A percentile compares a stretch with the other conserved stretches of the same genome.
Conservation (phyloP, 768 basidiomycete species). For the Collybia nuda region DNA sequence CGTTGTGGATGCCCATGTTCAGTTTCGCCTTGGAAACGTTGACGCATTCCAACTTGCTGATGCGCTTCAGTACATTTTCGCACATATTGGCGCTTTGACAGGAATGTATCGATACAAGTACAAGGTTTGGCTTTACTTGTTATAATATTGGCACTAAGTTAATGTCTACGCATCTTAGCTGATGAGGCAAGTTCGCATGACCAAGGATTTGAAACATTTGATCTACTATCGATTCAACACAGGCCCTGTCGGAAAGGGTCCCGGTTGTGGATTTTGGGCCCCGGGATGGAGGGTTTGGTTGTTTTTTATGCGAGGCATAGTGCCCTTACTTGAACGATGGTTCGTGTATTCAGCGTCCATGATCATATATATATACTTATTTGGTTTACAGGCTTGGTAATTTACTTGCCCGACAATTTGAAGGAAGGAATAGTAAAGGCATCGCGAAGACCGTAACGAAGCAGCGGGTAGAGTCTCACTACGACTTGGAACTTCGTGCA, state of each 20-base stretch:
- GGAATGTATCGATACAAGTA: slow-evolving; percentile 99
- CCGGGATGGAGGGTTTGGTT: slow-evolving; percentile 99
- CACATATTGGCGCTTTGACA: slow-evolving; percentile 95
- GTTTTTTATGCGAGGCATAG: slow-evolving; percentile 99
- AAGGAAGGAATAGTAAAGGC: slow-evolving; percentile 95
- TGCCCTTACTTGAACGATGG: slow-evolving; percentile 96
- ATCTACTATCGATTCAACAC: slow-evolving; percentile 99
- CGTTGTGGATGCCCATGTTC: slow-evolving; percentile 98
- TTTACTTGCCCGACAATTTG: slow-evolving; percentile 95
- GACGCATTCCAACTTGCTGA: slow-evolving; percentile 99
- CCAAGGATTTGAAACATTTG: slow-evolving; percentile 97
- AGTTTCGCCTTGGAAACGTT: slow-evolving; percentile 96
- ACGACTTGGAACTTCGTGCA: slow-evolving; percentile 94
- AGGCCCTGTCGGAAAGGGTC: slow-evolving; percentile 98
- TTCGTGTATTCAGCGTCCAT: slow-evolving; percentile 23
- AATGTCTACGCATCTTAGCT: slow-evolving; percentile 44
- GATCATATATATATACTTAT: background rate
- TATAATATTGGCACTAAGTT: background rate
- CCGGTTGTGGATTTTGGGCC: slow-evolving; percentile 99
- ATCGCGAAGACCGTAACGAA: slow-evolving; percentile 98
- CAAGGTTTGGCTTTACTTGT: slow-evolving; percentile 55
- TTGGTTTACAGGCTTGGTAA: slow-evolving; percentile 72
- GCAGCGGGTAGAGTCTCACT: slow-evolving; percentile 98
- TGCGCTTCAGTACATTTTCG: slow-evolving; percentile 96
- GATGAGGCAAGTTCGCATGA: slow-evolving; percentile 99